These are phyloP conservation scores for Arabidopsis suecica DNA, from an alignment of 345 rosid genomes.

Conservation along the genomic window DNA sequence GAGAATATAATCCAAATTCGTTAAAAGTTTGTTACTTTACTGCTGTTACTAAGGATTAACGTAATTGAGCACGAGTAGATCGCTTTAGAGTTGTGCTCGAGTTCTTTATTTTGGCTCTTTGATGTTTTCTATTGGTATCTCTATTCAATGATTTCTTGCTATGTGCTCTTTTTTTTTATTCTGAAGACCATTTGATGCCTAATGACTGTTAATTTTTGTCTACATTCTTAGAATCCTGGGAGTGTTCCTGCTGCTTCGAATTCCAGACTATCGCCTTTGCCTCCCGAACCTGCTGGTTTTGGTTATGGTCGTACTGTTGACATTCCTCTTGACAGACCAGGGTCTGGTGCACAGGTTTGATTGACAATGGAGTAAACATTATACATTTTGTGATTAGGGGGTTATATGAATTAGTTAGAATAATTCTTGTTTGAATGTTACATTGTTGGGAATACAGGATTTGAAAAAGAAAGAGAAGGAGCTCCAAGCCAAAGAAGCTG, in stretches of 20 bases:
- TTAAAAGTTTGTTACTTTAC: background rate
- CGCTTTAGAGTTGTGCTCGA: background rate
- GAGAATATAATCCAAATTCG: slow-evolving; percentile 23
- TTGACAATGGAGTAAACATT: background rate
- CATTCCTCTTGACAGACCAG: slow-evolving; percentile 83
- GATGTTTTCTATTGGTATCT: background rate
- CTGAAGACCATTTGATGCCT: background rate
- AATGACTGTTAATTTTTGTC: background rate
- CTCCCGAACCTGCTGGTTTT: slow-evolving; percentile 88
- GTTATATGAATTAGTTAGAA: background rate
- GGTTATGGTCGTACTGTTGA: slow-evolving; percentile 77
- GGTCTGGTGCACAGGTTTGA: slow-evolving; percentile 49
- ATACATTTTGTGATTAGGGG: slow-evolving; percentile 9
- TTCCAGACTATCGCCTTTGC: slow-evolving; percentile 91
- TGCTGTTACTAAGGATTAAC: background rate
- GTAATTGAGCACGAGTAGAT: background rate
- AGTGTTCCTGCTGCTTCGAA: slow-evolving; percentile 71
- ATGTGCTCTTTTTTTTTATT: slow-evolving; percentile 17
- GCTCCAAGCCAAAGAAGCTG: slow-evolving; percentile 96
- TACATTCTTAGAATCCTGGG: slow-evolving; percentile 58
- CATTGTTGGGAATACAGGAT: slow-evolving; percentile 54
- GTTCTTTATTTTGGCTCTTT: background rate
- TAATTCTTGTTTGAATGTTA: background rate
- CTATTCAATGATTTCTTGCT: slow-evolving; percentile 5
- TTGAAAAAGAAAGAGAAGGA: slow-evolving; percentile 89